Conservation (phyloP, 768 basidiomycete species). For the Amanita rubescens region DNA sequence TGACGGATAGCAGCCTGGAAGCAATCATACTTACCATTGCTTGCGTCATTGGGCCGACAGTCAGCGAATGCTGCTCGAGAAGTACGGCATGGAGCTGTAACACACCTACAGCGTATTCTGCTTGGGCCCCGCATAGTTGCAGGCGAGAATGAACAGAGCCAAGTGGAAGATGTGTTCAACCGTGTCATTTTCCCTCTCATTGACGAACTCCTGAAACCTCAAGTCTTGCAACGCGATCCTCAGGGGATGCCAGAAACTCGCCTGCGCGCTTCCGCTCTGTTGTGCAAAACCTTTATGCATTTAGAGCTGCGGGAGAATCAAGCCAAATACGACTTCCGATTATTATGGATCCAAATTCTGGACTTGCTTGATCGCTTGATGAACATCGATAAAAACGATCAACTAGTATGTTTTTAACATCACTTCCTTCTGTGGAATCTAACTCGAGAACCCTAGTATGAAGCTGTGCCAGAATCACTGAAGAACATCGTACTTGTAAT, state of each 20-base stretch:
- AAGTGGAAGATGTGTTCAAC: conserved; percentile 83
- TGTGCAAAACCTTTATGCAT: conserved; percentile 96
- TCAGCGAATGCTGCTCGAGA: conserved; percentile 80
- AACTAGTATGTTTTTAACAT: conserved; percentile 57
- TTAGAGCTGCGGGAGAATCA: conserved; percentile 71
- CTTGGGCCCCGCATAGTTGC: conserved; percentile 67
- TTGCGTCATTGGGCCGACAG: conserved; percentile 69
- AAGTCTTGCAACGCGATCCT: conserved; percentile 72
- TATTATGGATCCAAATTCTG: conserved; percentile 84
- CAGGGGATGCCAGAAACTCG: conserved; percentile 89
- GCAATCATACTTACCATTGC: conserved; percentile 64
- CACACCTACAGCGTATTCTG: conserved; percentile 76
- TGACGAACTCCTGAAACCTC: conserved; percentile 84
- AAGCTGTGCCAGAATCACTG: conserved; percentile 92
- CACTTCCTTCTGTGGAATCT: not conserved
- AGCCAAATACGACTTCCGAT: conserved; percentile 51
- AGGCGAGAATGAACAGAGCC: conserved; percentile 47
- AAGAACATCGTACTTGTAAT: conserved; percentile 97
- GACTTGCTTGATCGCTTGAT: conserved; percentile 87
- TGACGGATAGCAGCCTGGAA: conserved; percentile 54
- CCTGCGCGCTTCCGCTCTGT: conserved; percentile 75
- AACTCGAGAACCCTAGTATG: conserved; percentile 48
- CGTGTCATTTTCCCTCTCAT: conserved; percentile 85
- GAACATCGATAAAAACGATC: conserved; percentile 77
- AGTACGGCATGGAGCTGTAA: conserved; percentile 74